Evolutionary conservation across 495 filamentous ascomycete genomes (phyloP), one percentile per base, ranked within the genome.

Genomic region (Xylona heveae): DNA sequence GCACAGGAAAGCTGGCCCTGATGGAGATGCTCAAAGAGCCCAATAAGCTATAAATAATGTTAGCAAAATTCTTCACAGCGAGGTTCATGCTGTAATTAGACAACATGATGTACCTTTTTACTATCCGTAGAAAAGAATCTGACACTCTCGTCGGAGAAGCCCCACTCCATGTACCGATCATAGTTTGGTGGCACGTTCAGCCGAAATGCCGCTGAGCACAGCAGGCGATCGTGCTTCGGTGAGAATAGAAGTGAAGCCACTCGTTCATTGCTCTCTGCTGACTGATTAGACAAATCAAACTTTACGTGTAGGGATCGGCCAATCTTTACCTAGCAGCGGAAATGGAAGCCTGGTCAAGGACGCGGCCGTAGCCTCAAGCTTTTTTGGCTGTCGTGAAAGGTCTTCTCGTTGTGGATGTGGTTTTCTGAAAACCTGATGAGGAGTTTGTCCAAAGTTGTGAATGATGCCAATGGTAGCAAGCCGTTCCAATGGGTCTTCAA

Each of bases 371-470:
- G 68, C 75, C 53, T 95, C 88, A 4, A 97, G 55, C 28, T 79
- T 59, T 34, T 61, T 68, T 16, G 61, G 52, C 22, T 65, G 68
- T n/a, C 66, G 53, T 13, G 53, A 48, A 17, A 60, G 51, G 25
- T 72, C 62, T 41, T 95, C 84, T 24, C 74, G 65, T 21, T 62
- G 48, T 5, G 74, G 68, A 52, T 97, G 88, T 10, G 72, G 59
- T 38, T 74, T 69, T 19, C 69, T 71, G 50, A 94, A 97, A 13
- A 94, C 74, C 50, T 97, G 88, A 50, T 85, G 71, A 2, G 90
- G 90, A 8, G 90, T 97, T 48, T 97, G 88, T 1, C 88, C 88
- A 52, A 97, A 97, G 45, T 94, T 94, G 52, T 97, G 83, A 37
- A 97, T 93, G 44, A 93, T 92, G 16, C 81, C 78, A 40, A 93